phyloP scores from a whole-genome alignment of 345 rosid genomes.

The Acer yangbiense region DNA sequence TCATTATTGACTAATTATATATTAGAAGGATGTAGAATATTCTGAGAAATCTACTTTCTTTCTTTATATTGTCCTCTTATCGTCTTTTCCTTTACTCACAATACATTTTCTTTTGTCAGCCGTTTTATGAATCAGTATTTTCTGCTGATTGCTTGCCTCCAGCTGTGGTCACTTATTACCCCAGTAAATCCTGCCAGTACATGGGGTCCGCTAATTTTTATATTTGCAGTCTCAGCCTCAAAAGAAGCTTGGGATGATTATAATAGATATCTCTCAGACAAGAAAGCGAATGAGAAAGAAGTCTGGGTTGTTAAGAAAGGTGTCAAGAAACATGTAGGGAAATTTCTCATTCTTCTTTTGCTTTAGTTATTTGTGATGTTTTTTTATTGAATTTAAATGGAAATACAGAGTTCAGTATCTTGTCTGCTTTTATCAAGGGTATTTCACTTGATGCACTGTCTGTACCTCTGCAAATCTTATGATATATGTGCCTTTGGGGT shows the following conservation, averaged over 20 bases:
- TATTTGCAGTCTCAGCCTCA: constrained; percentile 93
- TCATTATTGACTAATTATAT: neutral
- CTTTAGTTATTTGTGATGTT: neutral
- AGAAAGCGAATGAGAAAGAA: constrained; percentile 95
- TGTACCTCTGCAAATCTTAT: constrained; percentile 6
- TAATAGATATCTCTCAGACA: constrained; percentile 89
- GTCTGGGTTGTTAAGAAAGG: constrained; percentile 90
- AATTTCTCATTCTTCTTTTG: constrained; percentile 6
- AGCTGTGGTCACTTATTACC: constrained; percentile 97
- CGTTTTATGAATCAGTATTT: constrained; percentile 99
- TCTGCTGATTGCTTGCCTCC: constrained; percentile 99
- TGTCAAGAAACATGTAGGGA: constrained; percentile 74
- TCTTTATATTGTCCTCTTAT: neutral
- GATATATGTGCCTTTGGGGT: neutral
- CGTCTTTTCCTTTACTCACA: constrained; percentile 3
- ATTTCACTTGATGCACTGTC: neutral
- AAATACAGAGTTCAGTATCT: neutral
- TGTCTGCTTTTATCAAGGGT: neutral
- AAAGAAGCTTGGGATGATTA: constrained; percentile 99
- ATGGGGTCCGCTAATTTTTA: constrained; percentile 96
- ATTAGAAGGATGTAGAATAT: neutral
- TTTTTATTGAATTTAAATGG: neutral
- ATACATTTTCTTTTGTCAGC: constrained; percentile 49
- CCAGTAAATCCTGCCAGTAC: constrained; percentile 99
- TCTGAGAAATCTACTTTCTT: neutral